These are phyloP conservation scores for Pythium guiyangense DNA, from an alignment of 352 stramenopile species.

Conservation along the genomic window DNA sequence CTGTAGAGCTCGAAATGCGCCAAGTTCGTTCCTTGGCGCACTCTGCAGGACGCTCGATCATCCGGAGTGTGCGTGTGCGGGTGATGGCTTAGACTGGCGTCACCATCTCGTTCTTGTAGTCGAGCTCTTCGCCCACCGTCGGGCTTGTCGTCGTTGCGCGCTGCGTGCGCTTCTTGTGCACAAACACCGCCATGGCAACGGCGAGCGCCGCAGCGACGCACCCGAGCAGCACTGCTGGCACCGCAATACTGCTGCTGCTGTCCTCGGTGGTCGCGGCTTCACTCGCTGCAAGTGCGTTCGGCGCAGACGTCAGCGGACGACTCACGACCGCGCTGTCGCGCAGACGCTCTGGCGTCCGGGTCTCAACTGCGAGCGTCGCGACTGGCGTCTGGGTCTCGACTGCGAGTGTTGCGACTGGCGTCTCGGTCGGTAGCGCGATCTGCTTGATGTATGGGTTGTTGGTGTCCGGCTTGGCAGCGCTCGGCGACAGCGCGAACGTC, in stretches of 20 bases:
- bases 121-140: slow-evolving; percentile 4
- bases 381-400: slow-evolving; percentile 1
- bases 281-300: not conserved
- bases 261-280: not conserved
- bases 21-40: not conserved
- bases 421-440: slow-evolving; percentile 7
- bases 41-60: not conserved
- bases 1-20: not conserved
- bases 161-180: slow-evolving; percentile 12
- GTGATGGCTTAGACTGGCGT: slow-evolving; percentile 11
- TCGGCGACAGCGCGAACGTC: not conserved
- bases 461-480: not conserved
- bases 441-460: slow-evolving; percentile 15
- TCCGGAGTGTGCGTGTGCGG: not conserved
- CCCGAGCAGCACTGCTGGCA: slow-evolving; percentile 9
- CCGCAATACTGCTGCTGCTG: slow-evolving; percentile 1
- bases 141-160: slow-evolving; percentile 1
- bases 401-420: not conserved
- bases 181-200: slow-evolving; percentile 10
- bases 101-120: slow-evolving; percentile 21
- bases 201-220: slow-evolving; percentile 14
- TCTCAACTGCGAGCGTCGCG: not conserved
- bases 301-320: slow-evolving; percentile 2
- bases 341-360: not conserved
- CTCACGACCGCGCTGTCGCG: slow-evolving; percentile 8